These are phyloP conservation scores for Neospermospora avenae DNA, from an alignment of 2,329 filamentous ascomycete species.

Conservation along the genomic window DNA sequence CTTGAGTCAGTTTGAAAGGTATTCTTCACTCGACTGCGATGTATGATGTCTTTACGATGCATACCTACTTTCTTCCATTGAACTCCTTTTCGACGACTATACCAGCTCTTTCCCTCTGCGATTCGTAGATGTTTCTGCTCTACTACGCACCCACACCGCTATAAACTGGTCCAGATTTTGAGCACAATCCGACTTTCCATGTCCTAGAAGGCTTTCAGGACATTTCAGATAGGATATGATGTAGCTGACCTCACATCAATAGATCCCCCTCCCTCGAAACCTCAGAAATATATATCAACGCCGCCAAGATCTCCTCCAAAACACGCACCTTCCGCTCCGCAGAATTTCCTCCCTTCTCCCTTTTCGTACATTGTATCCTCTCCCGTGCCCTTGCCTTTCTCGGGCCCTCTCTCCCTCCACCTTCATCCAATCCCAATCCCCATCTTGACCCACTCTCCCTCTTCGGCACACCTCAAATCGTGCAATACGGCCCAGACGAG, in stretches of 20 bases:
- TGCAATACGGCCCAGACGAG: constrained; percentile 16
- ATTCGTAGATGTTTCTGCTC: too few relatives aligned
- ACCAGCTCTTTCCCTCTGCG: too few relatives aligned
- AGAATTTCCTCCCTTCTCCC: constrained; percentile 7
- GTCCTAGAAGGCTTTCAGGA: background rate
- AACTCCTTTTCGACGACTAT: background rate
- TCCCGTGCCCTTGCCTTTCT: constrained; percentile 13
- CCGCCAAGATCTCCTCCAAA: background rate
- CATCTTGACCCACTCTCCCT: background rate
- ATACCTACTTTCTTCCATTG: background rate
- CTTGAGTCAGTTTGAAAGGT: constrained; percentile 18
- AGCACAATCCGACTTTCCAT: too few relatives aligned
- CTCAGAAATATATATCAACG: constrained; percentile 10
- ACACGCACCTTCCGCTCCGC: constrained; percentile 14
- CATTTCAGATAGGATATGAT: background rate
- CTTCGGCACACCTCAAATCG: constrained; percentile 20
- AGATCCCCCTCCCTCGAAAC: constrained; percentile 11
- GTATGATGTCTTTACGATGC: background rate
- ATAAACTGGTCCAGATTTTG: too few relatives aligned
- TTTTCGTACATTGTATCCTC: constrained; percentile 14
- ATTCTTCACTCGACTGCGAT: too few relatives aligned
- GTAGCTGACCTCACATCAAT: background rate
- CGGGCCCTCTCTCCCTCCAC: background rate
- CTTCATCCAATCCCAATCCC: background rate
- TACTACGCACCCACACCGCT: too few relatives aligned